Conservation (phyloP, 768 basidiomycete genomes). For the Panaeolus cyanescens region DNA sequence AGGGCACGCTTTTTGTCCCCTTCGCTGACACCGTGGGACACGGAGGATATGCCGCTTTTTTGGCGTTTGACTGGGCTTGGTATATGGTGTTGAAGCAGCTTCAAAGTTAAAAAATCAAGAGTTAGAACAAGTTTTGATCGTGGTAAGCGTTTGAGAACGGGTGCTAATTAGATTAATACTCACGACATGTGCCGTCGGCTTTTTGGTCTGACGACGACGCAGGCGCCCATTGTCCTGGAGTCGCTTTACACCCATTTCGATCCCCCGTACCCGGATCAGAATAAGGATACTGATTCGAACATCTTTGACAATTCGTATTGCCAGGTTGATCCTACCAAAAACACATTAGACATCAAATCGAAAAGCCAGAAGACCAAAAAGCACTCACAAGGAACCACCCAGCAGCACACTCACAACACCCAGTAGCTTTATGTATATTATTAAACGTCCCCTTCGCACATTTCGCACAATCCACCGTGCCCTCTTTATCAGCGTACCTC, state of each 20-base stretch:
- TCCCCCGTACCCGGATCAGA: constrained; percentile 15
- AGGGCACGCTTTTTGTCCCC: background rate
- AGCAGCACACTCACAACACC: constrained; percentile 22
- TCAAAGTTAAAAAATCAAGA: no score
- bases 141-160: no score
- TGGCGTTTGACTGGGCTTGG: background rate
- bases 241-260: constrained; percentile 9
- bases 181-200: constrained; percentile 13
- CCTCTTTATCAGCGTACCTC: background rate
- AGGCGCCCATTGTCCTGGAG: constrained; percentile 9
- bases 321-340: constrained; percentile 5
- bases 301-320: constrained; percentile 18
- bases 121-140: no score
- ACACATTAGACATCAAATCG: background rate
- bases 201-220: constrained; percentile 9
- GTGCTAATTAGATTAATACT: background rate
- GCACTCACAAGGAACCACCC: constrained; percentile 20
- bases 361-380: background rate
- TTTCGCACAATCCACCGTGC: constrained; percentile 10
- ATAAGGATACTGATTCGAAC: constrained; percentile 15
- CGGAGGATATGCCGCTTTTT: background rate
- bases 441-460: constrained; percentile 21
- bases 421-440: constrained; percentile 14
- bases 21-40: background rate
- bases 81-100: background rate